These are phyloP conservation scores for Irineochytrium annulatum DNA, from an alignment of 192 early-diverging fungal genomes.

Conservation along the genomic window DNA sequence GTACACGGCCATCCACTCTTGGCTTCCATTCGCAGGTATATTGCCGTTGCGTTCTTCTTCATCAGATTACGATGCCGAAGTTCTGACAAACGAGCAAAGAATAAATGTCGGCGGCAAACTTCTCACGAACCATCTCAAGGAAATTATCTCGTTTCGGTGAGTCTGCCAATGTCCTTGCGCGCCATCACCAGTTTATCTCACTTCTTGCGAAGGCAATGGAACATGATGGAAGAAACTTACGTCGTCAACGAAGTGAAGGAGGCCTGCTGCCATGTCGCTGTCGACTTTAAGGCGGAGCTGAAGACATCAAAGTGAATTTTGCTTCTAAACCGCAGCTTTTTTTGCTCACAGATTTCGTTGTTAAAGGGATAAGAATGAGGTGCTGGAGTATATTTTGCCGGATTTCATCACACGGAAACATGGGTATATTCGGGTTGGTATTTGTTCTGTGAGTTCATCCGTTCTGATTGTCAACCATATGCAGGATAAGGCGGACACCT, in stretches of 20 bases:
- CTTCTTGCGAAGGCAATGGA: slow-evolving; percentile 58
- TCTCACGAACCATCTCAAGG: slow-evolving; percentile 83
- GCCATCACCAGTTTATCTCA: not conserved
- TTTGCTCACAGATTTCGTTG: slow-evolving; percentile 7
- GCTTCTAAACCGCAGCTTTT: not conserved
- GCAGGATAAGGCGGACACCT: not conserved
- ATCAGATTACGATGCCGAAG: too few species aligned
- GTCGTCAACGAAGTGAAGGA: slow-evolving; percentile 84
- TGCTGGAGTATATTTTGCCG: slow-evolving; percentile 65
- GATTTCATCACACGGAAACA: slow-evolving; percentile 49
- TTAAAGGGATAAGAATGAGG: slow-evolving; percentile 42
- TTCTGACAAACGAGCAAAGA: too few species aligned
- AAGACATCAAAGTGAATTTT: slow-evolving; percentile 47
- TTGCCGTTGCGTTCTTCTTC: not conserved
- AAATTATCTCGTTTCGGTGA: slow-evolving; percentile 83
- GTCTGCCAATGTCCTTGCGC: not conserved
- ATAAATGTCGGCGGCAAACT: slow-evolving; percentile 84
- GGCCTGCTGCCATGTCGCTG: slow-evolving; percentile 74
- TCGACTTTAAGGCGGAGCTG: slow-evolving; percentile 61
- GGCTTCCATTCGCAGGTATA: slow-evolving; percentile 51
- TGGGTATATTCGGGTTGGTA: slow-evolving; percentile 52
- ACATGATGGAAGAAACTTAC: slow-evolving; percentile 92
- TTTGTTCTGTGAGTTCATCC: not conserved
- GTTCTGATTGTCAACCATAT: slow-evolving; percentile 4
- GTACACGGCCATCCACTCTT: slow-evolving; percentile 48